Base-by-base conservation (phyloP, 441 rosid genomes). In the Croton laevigatus region DNA sequence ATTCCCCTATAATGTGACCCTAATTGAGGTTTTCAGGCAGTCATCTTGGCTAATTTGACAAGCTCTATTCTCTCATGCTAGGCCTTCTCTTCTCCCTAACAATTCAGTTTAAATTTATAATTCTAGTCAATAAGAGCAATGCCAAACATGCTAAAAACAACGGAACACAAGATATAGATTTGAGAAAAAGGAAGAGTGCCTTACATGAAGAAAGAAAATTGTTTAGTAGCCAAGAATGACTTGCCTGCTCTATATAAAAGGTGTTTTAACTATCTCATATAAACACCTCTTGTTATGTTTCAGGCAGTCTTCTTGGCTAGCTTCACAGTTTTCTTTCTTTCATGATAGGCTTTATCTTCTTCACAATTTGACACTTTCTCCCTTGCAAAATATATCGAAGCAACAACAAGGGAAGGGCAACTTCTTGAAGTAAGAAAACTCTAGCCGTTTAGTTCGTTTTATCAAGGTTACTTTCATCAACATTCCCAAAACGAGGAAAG, bases 141-240 rank as follows among this genome's bases (percentile, higher is more conserved):
- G 32, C 32, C 32, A 27, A 27, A 27, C 32, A 27, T 27, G 32
- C 32, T 27, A 27, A 2, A 27, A 27, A 27, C 1, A 27, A 27
- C 7, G 10, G 42, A 5, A 23, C 22, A 49, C n/a, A n/a, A n/a
- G n/a, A n/a, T n/a, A 1, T 22, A 23, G 27, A 16, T 8, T 34
- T 38, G 27, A 0, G 42, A 16, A 0, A 55, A 19, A 69, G 19
- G 58, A 46, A 70, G 49, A 37, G 38, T 51, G 74, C 9, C 74
- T 59, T 46, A 17, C 78, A 70, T 70, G 78, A 59, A 37, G 62
- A 52, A 42, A 75, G 60, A 70, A 20, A 52, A 57, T 45, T 51
- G 58, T 75, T 36, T 75, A 64, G 68, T 66, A 71, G 79, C 72
- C 79, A 52, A 75, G 78, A 68, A 71, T 66, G 75, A 75, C 63